A percentile compares a stretch with the other conserved stretches of the same genome.
phyloP scores from a whole-genome alignment of 2,329 filamentous ascomycete genomes.

The Aspergillus neoniger region DNA sequence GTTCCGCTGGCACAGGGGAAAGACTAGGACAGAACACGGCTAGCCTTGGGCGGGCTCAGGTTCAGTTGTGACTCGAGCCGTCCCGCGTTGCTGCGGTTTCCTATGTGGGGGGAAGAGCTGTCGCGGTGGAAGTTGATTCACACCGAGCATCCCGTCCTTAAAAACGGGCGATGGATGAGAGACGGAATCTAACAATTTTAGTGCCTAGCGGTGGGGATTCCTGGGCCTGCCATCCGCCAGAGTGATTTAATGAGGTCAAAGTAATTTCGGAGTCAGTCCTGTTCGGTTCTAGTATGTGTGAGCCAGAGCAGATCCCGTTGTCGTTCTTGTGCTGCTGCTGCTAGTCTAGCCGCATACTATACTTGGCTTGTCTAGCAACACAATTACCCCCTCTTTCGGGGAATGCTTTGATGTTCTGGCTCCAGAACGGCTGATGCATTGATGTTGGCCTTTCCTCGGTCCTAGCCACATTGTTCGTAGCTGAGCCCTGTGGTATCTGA shows the following conservation, averaged over 20 bases:
- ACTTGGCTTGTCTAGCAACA: neutral
- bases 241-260: neutral
- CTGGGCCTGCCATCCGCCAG: neutral
- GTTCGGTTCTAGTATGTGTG: neutral
- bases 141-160: constrained; percentile 6
- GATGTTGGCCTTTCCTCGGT: too few species aligned
- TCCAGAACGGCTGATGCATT: too few species aligned
- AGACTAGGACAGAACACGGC: neutral
- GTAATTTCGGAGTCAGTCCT: neutral
- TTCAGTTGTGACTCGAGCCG: constrained; percentile 10
- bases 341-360: neutral
- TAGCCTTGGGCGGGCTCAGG: neutral
- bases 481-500: too few species aligned
- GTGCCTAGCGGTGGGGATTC: neutral
- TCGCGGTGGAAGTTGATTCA: neutral
- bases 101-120: constrained; percentile 1
- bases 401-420: too few species aligned
- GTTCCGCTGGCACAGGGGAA: neutral
- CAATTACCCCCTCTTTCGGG: too few species aligned
- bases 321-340: neutral
- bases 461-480: too few species aligned
- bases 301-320: neutral
- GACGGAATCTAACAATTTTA: constrained; percentile 2
- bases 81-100: constrained; percentile 16
- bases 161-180: neutral